Evolutionary conservation across 2,329 filamentous ascomycete species (phyloP).

Genomic region (Neoscytalidium dimidiatum): DNA sequence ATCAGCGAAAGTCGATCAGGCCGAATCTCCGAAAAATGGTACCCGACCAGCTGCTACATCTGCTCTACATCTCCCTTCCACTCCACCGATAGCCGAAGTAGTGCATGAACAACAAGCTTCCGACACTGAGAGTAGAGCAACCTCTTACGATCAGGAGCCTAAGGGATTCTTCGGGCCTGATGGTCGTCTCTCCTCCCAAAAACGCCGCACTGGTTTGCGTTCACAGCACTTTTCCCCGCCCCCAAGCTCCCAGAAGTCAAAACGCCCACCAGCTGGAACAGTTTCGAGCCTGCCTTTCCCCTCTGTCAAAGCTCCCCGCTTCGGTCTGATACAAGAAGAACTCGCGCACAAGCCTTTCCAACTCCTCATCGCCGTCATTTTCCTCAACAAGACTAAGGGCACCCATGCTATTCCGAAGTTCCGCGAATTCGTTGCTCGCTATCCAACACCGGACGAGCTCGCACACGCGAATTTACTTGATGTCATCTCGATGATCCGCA

Average conservation of each 20-base stretch:
- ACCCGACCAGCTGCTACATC: neutral
- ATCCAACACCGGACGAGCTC: constrained; percentile 66
- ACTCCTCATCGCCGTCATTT: constrained; percentile 78
- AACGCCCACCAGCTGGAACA: constrained; percentile 2
- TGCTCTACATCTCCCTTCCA: neutral
- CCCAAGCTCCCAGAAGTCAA: neutral
- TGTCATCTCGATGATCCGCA: constrained; percentile 27
- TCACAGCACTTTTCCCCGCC: neutral
- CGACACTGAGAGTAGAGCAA: neutral
- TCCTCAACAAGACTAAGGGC: constrained; percentile 80
- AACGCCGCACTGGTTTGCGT: neutral
- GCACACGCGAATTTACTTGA: constrained; percentile 38
- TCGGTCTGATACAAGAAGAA: constrained; percentile 83
- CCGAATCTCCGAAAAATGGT: neutral
- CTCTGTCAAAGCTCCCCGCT: constrained; percentile 38
- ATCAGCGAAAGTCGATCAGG: neutral
- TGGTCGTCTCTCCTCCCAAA: neutral
- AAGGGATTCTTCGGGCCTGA: constrained; percentile 7
- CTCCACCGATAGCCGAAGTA: neutral
- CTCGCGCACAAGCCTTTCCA: constrained; percentile 75
- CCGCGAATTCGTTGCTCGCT: constrained; percentile 65
- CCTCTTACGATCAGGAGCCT: constrained; percentile 10
- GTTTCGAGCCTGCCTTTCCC: constrained; percentile 19
- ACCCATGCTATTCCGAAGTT: constrained; percentile 75
- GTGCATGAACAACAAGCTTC: neutral